Evolutionary conservation across 495 filamentous ascomycete genomes (phyloP).

Genomic region (Aspergillus heteromorphus): DNA sequence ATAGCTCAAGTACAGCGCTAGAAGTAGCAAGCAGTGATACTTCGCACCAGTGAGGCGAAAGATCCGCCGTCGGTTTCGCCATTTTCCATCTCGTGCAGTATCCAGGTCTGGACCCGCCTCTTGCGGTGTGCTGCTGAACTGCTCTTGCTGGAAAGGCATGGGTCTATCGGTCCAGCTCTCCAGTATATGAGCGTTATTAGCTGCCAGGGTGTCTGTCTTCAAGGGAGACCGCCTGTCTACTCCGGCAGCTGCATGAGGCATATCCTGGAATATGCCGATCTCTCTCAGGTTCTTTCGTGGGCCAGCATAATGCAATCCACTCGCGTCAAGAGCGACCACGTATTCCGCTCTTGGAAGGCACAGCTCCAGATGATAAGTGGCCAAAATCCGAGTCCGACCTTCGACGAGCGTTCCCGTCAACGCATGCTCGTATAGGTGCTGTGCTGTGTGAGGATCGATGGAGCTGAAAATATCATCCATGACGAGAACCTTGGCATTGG

Average conservation of each 20-base stretch:
- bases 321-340: constrained; percentile 59
- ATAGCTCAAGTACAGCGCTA: neutral
- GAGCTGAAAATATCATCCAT: constrained; percentile 70
- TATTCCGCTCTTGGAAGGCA: constrained; percentile 65
- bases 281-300: neutral
- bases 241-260: constrained; percentile 10
- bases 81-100: neutral
- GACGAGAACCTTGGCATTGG: constrained; percentile 62
- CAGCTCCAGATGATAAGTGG: constrained; percentile 65
- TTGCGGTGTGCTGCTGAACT: neutral
- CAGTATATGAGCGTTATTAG: neutral
- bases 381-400: constrained; percentile 14
- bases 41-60: neutral
- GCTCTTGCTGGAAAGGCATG: neutral
- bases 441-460: constrained; percentile 22
- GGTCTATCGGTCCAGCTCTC: neutral
- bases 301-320: neutral
- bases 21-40: neutral
- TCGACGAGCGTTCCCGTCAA: constrained; percentile 10
- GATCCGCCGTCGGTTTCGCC: neutral
- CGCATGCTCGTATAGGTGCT: constrained; percentile 24
- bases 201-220: neutral
- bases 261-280: constrained; percentile 35
- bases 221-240: neutral
- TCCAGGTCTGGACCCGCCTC: neutral